These are phyloP conservation scores for Ceratobasidium sp. DNA, from an alignment of 1,284 basidiomycete genomes.

Conservation along the genomic window DNA sequence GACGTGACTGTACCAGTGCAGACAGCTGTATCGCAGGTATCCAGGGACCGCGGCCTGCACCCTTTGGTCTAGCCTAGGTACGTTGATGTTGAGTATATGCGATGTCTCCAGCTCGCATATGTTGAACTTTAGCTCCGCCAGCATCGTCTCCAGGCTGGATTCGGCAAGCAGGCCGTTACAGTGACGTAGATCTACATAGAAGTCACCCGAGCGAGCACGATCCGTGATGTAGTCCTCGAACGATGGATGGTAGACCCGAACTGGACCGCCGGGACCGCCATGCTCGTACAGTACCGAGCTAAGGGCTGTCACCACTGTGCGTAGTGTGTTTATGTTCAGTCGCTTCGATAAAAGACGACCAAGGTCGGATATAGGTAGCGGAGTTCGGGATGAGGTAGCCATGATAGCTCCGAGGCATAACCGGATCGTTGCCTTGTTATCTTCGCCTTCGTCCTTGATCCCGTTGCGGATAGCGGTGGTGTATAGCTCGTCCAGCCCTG, in stretches of 20 bases:
- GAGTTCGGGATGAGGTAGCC: neutral
- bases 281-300: constrained; percentile 35
- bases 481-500: neutral
- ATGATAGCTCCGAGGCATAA: constrained; percentile 1
- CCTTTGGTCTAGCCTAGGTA: neutral
- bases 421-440: neutral
- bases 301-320: neutral
- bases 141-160: constrained; percentile 15
- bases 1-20: constrained; percentile 21
- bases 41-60: neutral
- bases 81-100: constrained; percentile 13
- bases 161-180: neutral
- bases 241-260: constrained; percentile 41
- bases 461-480: neutral
- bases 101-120: constrained; percentile 26
- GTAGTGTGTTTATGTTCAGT: neutral
- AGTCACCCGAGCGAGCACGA: constrained; percentile 3
- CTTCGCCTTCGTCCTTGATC: neutral
- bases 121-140: constrained; percentile 1
- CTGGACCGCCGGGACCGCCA: neutral
- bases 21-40: constrained; percentile 16
- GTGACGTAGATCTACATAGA: constrained; percentile 3
- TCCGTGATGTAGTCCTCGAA: constrained; percentile 26
- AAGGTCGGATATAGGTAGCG: neutral
- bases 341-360: neutral